A percentile compares a stretch with the other conserved stretches of the same genome.
Conservation (phyloP, 176 grass and related monocot species). For the Paspalum notatum region DNA sequence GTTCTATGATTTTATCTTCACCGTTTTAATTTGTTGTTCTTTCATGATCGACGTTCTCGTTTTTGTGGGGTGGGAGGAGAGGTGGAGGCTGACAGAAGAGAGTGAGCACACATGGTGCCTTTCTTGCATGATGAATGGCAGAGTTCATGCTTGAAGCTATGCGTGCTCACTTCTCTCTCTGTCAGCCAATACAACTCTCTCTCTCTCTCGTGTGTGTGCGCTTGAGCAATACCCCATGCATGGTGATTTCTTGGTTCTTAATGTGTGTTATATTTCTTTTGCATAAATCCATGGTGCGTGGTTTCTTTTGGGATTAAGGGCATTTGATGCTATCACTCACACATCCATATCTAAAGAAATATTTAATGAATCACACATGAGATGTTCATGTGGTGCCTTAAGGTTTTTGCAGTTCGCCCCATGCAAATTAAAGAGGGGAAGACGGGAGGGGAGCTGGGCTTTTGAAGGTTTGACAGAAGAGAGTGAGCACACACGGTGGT, state of each 20-base stretch:
- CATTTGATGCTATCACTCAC: constrained; percentile 26
- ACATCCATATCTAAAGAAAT: background rate
- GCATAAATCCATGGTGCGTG: background rate
- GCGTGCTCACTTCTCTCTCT: constrained; percentile 78
- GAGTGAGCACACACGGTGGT: constrained; percentile 59
- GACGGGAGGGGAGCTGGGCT: background rate
- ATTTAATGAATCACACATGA: background rate
- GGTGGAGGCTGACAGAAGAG: constrained; percentile 85
- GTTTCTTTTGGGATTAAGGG: constrained; percentile 21
- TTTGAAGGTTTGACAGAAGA: constrained; percentile 66
- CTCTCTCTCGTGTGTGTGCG: no score
- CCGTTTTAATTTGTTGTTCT: background rate
- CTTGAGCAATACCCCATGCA: background rate
- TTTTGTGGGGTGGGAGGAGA: background rate
- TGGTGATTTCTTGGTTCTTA: background rate
- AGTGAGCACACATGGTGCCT: constrained; percentile 88
- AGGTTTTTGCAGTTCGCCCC: background rate
- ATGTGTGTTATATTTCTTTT: background rate
- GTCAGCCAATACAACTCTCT: constrained; percentile 46
- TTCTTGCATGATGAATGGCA: constrained; percentile 61
- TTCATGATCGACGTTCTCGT: background rate
- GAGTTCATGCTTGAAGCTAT: constrained; percentile 80
- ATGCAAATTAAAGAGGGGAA: background rate
- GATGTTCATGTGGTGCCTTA: background rate
- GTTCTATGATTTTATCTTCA: background rate